phyloP scores from a whole-genome alignment of 139 green algal species.

The Chlorella sp. region DNA sequence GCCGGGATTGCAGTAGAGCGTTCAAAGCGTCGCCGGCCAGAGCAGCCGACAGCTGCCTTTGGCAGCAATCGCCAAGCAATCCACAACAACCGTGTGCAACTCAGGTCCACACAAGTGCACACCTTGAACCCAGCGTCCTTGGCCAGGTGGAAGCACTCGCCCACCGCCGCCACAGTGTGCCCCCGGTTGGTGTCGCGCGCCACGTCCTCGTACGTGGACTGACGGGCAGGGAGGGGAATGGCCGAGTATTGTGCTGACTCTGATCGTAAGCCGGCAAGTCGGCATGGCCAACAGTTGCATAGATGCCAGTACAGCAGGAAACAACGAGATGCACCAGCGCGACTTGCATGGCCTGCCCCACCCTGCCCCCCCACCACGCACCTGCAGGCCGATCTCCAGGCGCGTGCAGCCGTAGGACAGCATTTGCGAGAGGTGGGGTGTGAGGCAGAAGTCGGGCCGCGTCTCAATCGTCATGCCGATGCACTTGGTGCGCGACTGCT shows the following conservation, averaged over 20 bases:
- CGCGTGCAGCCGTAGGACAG: constrained; percentile 89
- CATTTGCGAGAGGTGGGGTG: constrained; percentile 79
- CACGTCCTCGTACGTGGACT: constrained; percentile 75
- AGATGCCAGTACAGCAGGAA: background rate
- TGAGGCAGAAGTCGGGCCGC: constrained; percentile 91
- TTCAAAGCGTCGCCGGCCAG: too few relatives aligned
- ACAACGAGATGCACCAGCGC: background rate
- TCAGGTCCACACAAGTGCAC: background rate
- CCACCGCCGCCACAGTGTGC: constrained; percentile 90
- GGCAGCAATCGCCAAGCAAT: too few relatives aligned
- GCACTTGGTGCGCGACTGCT: constrained; percentile 87
- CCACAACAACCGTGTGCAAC: background rate
- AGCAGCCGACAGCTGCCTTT: too few relatives aligned
- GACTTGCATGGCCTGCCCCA: background rate
- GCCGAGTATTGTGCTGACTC: too few relatives aligned
- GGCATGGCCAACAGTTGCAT: background rate
- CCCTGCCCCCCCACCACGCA: constrained; percentile 3
- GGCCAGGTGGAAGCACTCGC: constrained; percentile 91
- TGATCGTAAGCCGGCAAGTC: too few relatives aligned
- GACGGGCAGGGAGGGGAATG: background rate
- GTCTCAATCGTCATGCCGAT: constrained; percentile 99
- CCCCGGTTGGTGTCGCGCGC: constrained; percentile 96
- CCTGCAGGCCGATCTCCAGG: constrained; percentile 96
- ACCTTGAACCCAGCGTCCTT: constrained; percentile 97
- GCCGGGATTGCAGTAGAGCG: too few relatives aligned